Base-by-base conservation (phyloP, 73 alveolate species). In the Stentor coeruleus region DNA sequence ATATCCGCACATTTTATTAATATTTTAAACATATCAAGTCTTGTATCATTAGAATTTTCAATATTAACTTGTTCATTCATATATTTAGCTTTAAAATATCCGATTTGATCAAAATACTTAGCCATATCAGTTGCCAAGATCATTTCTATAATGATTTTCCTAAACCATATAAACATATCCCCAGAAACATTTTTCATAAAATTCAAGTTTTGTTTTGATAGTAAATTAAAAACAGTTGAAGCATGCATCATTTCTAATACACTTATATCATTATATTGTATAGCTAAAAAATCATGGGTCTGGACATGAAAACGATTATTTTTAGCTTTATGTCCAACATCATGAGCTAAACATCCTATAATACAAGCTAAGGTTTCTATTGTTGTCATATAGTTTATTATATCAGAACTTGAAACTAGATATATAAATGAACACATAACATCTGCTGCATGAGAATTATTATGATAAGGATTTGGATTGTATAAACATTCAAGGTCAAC, bases 81-180 rank as follows among this genome's bases (percentile, higher is more conserved):
- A 33, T 66, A 60, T 40, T 60, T 88, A 2, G 76, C 59, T 76
- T 88, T 88, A 15, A 77, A 79, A 36, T 58, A 60, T 59, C 82
- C 84, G 39, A 83, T 57, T 0, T 77, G 85, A 66, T 88, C 89
- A 40, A 79, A 86, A 86, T 93, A 96, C 58, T 81, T 82, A 30
- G 89, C 90, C 98, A 93, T 93, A 87, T 93, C 98, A 0, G 98
- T 93, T n/a, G 98, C 95, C n/a, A 93, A 73, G 41, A 93, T 88
- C 84, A 92, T 87, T 72, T 85, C 90, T 26, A 93, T 84, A 59
- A 93, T 93, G 74, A 91, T 80, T 76, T 94, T 91, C 74, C 98
- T 77, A 75, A 89, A 60, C 57, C 83, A 85, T 40, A 81, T 81
- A 39, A 74, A 87, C 37, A 87, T 93, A 57, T 85, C 92, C 57